phyloP scores from a whole-genome alignment of 139 green algal genomes.

The Chlamydomonas sp. region DNA sequence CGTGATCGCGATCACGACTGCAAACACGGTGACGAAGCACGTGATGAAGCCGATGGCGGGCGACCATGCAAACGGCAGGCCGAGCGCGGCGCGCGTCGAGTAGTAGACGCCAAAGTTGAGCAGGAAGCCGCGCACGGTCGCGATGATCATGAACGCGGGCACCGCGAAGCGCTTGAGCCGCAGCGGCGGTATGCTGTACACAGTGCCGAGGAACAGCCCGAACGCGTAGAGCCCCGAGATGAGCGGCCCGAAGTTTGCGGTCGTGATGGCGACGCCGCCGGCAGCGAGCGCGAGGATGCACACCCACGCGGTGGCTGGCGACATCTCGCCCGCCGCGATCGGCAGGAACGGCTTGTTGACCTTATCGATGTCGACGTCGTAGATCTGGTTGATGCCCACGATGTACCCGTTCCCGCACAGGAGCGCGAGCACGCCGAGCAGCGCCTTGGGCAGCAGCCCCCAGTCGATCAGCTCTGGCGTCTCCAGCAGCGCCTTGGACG shows the following conservation, averaged over 20 bases:
- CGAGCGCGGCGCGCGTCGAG: slow-evolving; percentile 82
- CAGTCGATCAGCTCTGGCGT: slow-evolving; percentile 70
- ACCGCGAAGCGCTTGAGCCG: slow-evolving; percentile 87
- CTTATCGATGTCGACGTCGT: slow-evolving; percentile 89
- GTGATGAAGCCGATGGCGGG: slow-evolving; percentile 95
- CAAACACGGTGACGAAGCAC: slow-evolving; percentile 94
- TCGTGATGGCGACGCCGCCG: slow-evolving; percentile 65
- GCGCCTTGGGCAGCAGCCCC: slow-evolving; percentile 74
- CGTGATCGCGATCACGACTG: slow-evolving; percentile 93
- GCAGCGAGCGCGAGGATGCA: slow-evolving; percentile 64
- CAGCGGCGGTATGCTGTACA: slow-evolving; percentile 90
- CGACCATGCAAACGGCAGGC: slow-evolving; percentile 80
- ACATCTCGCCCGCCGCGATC: slow-evolving; percentile 75
- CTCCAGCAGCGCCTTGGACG: slow-evolving; percentile 18
- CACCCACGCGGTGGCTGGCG: slow-evolving; percentile 51
- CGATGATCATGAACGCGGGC: slow-evolving; percentile 96
- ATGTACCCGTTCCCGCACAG: slow-evolving; percentile 98
- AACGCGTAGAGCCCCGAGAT: slow-evolving; percentile 87
- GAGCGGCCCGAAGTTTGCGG: slow-evolving; percentile 74
- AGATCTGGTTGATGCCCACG: slow-evolving; percentile 99
- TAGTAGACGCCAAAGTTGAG: slow-evolving; percentile 99
- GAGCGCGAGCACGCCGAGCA: slow-evolving; percentile 78
- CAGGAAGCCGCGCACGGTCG: slow-evolving; percentile 90
- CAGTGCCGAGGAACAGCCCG: slow-evolving; percentile 87
- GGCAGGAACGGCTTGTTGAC: slow-evolving; percentile 99